phyloP scores from a whole-genome alignment of 768 basidiomycete genomes.

The Cystobasidiopsis lactophilus region DNA sequence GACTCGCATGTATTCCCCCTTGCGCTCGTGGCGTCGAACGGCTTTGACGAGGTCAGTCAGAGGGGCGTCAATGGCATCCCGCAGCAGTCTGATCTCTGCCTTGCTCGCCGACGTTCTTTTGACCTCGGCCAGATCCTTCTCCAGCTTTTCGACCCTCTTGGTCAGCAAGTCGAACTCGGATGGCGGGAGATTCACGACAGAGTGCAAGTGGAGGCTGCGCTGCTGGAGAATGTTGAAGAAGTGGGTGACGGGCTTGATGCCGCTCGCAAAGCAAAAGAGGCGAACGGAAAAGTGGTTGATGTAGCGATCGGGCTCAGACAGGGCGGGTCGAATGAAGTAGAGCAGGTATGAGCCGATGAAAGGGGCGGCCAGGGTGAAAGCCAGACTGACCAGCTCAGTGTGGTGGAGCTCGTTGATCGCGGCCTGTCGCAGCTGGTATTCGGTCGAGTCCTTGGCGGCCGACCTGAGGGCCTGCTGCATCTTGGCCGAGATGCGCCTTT shows the following conservation, averaged over 20 bases:
- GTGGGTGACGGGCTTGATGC: slow-evolving; percentile 19
- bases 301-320: slow-evolving; percentile 20
- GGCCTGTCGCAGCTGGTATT: neutral
- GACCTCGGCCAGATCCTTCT: slow-evolving; percentile 10
- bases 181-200: slow-evolving; percentile 15
- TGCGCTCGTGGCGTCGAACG: slow-evolving; percentile 8
- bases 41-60: slow-evolving; percentile 13
- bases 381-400: slow-evolving; percentile 15
- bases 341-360: slow-evolving; percentile 11
- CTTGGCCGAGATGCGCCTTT: slow-evolving; percentile 13
- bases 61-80: slow-evolving; percentile 15
- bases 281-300: slow-evolving; percentile 19
- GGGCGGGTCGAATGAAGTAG: slow-evolving; percentile 9
- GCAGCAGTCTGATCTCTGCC: slow-evolving; percentile 14
- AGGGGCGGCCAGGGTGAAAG: slow-evolving; percentile 16
- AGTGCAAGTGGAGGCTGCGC: slow-evolving; percentile 16
- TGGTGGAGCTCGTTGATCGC: slow-evolving; percentile 12
- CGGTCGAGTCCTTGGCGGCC: slow-evolving; percentile 2
- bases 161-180: slow-evolving; percentile 14
- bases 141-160: slow-evolving; percentile 12
- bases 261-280: slow-evolving; percentile 18
- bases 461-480: neutral
- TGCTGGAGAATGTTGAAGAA: slow-evolving; percentile 14
- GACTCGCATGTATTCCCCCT: slow-evolving; percentile 14
- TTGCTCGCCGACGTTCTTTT: neutral